These are phyloP conservation scores for Colletotrichum chrysophilum DNA, from an alignment of 2,329 filamentous ascomycete genomes.

Conservation along the genomic window DNA sequence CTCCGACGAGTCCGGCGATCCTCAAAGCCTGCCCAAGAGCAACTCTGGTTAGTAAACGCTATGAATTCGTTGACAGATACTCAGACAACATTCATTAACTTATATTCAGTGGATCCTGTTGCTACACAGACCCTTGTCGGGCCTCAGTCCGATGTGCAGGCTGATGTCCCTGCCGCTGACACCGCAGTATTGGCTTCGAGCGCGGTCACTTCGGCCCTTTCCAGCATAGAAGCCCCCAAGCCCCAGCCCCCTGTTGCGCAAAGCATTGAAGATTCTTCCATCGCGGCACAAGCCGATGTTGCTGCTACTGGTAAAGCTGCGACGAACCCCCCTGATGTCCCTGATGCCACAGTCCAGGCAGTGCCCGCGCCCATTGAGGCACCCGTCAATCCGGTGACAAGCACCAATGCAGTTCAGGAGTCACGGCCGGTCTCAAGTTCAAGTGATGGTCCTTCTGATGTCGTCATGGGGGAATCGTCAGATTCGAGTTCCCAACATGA, in stretches of 20 bases:
- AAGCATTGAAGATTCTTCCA: background rate
- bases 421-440: background rate
- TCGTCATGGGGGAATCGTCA: conserved; percentile 21
- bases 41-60: conserved; percentile 5
- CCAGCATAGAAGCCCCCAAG: background rate
- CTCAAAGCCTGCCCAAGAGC: conserved; percentile 10
- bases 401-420: background rate
- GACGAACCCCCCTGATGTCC: background rate
- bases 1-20: conserved; percentile 2
- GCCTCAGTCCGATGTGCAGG: background rate
- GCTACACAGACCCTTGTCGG: background rate
- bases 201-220: background rate
- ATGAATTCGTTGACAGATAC: background rate
- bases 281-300: background rate
- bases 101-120: conserved; percentile 1
- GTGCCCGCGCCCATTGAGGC: background rate
- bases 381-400: background rate
- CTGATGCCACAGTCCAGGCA: background rate
- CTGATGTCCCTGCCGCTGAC: background rate
- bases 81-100: background rate
- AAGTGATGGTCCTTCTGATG: conserved; percentile 15
- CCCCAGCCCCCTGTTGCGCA: background rate
- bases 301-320: conserved; percentile 12
- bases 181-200: background rate
- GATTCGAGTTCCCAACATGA: conserved; percentile 17